Evolutionary conservation across 495 filamentous ascomycete genomes (phyloP), one percentile per base, ranked within the genome.

Genomic region (Daldinia grandis): DNA sequence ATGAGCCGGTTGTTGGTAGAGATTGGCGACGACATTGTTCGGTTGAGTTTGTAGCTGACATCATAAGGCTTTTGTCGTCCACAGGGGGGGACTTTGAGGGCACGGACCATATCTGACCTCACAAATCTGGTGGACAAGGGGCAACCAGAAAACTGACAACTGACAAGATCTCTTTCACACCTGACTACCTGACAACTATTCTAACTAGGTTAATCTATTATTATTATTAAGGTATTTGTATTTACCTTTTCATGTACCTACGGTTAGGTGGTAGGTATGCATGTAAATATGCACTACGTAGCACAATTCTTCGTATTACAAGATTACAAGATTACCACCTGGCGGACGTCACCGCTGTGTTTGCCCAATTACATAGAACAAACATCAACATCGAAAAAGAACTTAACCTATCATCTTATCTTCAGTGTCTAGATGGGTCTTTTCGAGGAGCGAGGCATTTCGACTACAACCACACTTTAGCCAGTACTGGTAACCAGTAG

Each of bases 101-200:
- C 69, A 72, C 69, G 58, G 64, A 19, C 69, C 64, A 65, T 31
- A 17, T 58, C 69, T 72, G 69, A 72, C 69, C 69, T 68, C 64
- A 72, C 55, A 57, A 14, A 42, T 19, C 40, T 6, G n/a, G 44
- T 21, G 30, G 12, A 54, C 30, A 40, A 15, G 44, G 56, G 47
- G 40, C 35, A 40, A 9, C 6, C 44, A 21, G n/a, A 47, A 49
- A 33, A 28, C 6, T 58, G 24, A 40, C 35, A 58, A 15, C n/a
- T 58, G 33, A 40, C 55, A 40, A 19, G 31, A 15, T 27, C 33
- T 33, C 21, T 17, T 28, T 28, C 3, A 44, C 33, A 58, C 33
- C 37, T 40, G 37, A n/a, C 2, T 44, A 10, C 21, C 5, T 44
- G 27, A 1, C 19, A 15, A 24, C 15, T 2, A n/a, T n/a, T n/a